Base-by-base conservation (phyloP, 2,329 filamentous ascomycete species). In the Rutstroemia sp. region DNA sequence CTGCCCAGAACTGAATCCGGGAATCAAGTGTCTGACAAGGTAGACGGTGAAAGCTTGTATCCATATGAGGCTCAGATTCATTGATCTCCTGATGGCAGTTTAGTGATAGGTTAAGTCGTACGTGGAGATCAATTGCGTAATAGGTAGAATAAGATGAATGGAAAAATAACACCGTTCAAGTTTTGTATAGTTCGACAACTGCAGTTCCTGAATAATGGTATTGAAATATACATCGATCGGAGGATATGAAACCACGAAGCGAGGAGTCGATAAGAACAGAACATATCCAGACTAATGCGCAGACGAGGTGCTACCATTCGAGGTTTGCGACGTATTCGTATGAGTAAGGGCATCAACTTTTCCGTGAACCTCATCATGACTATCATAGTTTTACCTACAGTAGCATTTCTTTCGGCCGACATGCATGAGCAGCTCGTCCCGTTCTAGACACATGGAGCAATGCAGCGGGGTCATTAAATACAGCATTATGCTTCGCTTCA, bases 81-180 rank as follows among this genome's bases (percentile, higher is more conserved):
- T 44, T 50, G 53, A 44, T 30, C 53, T 55, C 17, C 53, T 50
- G 46, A 55, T 36, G 9, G 23, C 14, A 50, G 9, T 30, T 36
- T 50, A 51, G 36, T 27, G 46, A 10, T 25, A 51, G 47, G 23
- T 34, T 42, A 34, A 19, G 53, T 55, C 9, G 17, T 44, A 55
- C 46, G 9, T 50, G 12, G 38, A 55, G 14, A 5, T 44, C 8
- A 12, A 55, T 51, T 55, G 47, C 53, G 25, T 23, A 51, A 55
- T 51, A 14, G 30, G 30, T 16, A 17, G 8, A 36, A 25, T 36
- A 3, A 51, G 23, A 44, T 36, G 46, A 17, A 44, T 36, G 21
- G 47, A 17, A 16, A 16, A 16, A 25, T 27, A 25, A 16, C 10
- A 10, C 19, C 25, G 36, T 42, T 42, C 12, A 51, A n/a, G 23